These are phyloP conservation scores for Waitea zeae DNA, from an alignment of 1,284 basidiomycete species.

Conservation along the genomic window DNA sequence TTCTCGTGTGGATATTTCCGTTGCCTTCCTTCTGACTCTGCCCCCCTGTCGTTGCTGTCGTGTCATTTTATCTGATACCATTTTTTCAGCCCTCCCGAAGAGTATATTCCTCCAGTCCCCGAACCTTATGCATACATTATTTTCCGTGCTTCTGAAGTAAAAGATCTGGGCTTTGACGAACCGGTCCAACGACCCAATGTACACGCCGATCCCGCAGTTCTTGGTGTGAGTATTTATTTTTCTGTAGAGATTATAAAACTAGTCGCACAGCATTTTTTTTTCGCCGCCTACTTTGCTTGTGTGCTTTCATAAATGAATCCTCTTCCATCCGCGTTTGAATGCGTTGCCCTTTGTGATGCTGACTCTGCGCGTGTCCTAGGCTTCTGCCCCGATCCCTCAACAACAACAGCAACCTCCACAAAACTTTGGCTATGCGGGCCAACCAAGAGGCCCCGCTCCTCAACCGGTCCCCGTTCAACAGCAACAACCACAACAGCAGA, in stretches of 20 bases:
- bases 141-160: constrained; percentile 70
- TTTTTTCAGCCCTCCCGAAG: constrained; percentile 35
- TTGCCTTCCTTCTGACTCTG: constrained; percentile 56
- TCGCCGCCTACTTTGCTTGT: too few species aligned
- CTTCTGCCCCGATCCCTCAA: too few species aligned
- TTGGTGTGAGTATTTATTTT: constrained; percentile 34
- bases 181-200: constrained; percentile 35
- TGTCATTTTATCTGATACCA: constrained; percentile 3
- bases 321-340: too few species aligned
- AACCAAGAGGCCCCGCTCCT: background rate
- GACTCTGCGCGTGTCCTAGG: too few species aligned
- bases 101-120: constrained; percentile 62
- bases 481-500: too few species aligned
- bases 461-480: background rate
- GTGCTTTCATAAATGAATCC: too few species aligned
- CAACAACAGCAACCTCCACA: too few species aligned
- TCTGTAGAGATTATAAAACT: too few species aligned
- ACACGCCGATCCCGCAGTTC: constrained; percentile 62
- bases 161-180: constrained; percentile 63
- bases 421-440: too few species aligned
- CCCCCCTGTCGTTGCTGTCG: constrained; percentile 4
- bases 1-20: constrained; percentile 51
- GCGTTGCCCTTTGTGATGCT: too few species aligned
- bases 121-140: constrained; percentile 72
- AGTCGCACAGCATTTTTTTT: too few species aligned